phyloP scores from a whole-genome alignment of 495 filamentous ascomycete species.

The Xylaria scruposa region DNA sequence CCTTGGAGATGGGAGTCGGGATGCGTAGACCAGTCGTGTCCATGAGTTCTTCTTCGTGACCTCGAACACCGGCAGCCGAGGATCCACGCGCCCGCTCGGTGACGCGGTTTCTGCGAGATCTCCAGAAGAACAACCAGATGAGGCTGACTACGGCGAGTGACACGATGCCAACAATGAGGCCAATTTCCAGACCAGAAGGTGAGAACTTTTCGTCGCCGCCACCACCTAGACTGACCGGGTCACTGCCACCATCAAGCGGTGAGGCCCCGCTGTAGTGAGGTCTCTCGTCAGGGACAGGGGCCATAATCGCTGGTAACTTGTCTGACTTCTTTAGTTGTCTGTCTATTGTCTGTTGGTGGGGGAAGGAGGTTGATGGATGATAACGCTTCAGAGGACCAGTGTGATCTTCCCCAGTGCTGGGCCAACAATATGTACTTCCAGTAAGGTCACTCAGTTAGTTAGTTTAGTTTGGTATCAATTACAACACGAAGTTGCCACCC shows the following conservation, averaged over 20 bases:
- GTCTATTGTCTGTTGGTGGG: not conserved
- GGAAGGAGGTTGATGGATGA: not conserved
- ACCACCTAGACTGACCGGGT: conserved; percentile 32
- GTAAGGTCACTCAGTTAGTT: not conserved
- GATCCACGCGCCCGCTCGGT: conserved; percentile 23
- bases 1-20: conserved; percentile 30
- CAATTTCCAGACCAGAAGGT: conserved; percentile 38
- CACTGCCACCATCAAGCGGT: conserved; percentile 37
- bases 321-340: not conserved
- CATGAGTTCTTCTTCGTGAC: conserved; percentile 23
- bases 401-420: not conserved
- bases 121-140: conserved; percentile 38
- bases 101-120: conserved; percentile 34
- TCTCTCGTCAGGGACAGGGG: conserved; percentile 31
- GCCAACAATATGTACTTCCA: not conserved
- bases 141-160: conserved; percentile 33
- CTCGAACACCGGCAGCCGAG: conserved; percentile 6
- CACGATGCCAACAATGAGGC: conserved; percentile 35
- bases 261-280: conserved; percentile 36
- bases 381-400: not conserved
- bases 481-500: not conserved
- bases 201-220: conserved; percentile 24
- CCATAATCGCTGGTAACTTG: conserved; percentile 26
- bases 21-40: conserved; percentile 16
- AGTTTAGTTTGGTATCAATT: not conserved